Evolutionary conservation across 441 rosid genomes (phyloP), one percentile per base, ranked within the genome.

Genomic region (Hypseocharis bilobata): DNA sequence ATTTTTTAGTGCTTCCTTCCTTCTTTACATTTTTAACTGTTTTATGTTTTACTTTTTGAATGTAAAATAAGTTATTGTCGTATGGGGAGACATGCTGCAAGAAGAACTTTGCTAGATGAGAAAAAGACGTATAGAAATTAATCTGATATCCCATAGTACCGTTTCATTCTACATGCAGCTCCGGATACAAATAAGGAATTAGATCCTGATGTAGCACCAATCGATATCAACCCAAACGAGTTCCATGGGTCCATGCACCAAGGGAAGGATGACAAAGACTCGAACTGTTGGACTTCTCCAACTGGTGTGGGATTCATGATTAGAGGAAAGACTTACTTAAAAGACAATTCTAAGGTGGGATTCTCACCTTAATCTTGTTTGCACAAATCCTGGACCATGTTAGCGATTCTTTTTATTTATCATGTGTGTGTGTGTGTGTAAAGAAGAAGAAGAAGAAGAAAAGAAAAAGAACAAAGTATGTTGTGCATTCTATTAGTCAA

Each of bases 211-310:
- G 82, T 70, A 64, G 70, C 81, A 69, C 85, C 92, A 47, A 66
- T 85, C 62, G 8, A 30, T 63, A 73, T 91, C 76, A 88, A 86
- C 74, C 75, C 68, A 68, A 80, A 83, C 76, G 83, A 83, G 70
- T 83, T 88, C 77, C 77, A 78, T 27, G 80, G 92, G 68, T 81
- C 91, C 77, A 71, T 91, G 74, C 83, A 64, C 60, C 78, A 81
- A 66, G 92, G 82, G 66, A 84, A 69, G 77, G 84, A 82, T 58
- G 88, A 83, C 66, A 79, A 76, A 65, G 98, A 87, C 74, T 76
- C 92, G 67, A 82, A 84, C 78, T 94, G 98, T 84, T 94, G 99
- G 99, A 71, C 74, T 63, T 86, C 91, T 82, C 94, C 99, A 5
- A 82, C 83, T 79, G 96, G 96, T 60, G 78, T 60, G 71, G 96